phyloP scores from a whole-genome alignment of 352 stramenopile species.

The Blastocystis sp. region DNA sequence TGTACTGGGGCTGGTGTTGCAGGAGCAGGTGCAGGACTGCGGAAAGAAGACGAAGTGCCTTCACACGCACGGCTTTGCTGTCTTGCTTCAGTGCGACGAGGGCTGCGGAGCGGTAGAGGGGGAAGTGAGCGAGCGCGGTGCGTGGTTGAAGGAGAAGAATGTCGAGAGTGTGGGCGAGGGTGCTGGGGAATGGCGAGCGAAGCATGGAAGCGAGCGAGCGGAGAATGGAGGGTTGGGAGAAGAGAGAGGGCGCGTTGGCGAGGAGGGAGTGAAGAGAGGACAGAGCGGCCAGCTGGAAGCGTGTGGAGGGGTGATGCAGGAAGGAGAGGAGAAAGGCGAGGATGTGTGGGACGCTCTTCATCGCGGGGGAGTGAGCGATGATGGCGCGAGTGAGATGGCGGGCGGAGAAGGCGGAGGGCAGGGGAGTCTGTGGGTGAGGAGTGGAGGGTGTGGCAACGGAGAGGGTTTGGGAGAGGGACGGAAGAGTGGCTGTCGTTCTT shows the following conservation, averaged over 20 bases:
- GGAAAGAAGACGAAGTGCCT: neutral
- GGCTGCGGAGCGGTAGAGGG: neutral
- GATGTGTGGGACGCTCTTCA: neutral
- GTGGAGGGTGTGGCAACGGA: neutral
- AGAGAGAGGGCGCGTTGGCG: neutral
- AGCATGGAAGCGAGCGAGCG: neutral
- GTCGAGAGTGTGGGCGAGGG: neutral
- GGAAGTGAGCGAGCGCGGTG: neutral
- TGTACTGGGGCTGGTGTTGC: neutral
- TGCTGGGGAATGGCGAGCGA: neutral
- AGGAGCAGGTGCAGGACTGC: neutral
- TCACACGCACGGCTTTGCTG: neutral
- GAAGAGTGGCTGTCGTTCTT: neutral
- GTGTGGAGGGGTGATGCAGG: neutral
- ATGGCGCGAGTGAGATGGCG: neutral
- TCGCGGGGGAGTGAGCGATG: neutral
- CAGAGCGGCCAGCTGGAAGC: neutral
- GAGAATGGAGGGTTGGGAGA: neutral
- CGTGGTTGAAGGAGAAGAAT: conserved; percentile 7
- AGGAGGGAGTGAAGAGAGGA: neutral
- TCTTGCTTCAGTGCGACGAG: neutral
- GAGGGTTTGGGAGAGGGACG: neutral
- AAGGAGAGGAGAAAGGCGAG: neutral
- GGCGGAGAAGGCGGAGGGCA: neutral
- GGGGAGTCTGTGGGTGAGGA: neutral